Evolutionary conservation across 805 yeast species (phyloP).

Genomic region (Pichia phayaonensis): DNA sequence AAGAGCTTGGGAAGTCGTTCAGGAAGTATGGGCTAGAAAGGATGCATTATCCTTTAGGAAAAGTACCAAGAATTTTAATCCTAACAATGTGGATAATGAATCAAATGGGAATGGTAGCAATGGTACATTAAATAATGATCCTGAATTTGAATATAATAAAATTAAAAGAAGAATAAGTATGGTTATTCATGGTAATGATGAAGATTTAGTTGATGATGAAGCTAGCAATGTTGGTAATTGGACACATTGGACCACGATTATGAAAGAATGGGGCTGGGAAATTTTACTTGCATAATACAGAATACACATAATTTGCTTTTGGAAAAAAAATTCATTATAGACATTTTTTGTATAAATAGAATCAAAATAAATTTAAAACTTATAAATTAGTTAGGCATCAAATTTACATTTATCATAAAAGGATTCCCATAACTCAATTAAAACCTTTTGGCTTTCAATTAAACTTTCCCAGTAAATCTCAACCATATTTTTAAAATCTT

Average conservation of each 20-base stretch:
- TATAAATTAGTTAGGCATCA: constrained; percentile 9
- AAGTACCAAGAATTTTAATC: constrained; percentile 9
- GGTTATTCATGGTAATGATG: constrained; percentile 37
- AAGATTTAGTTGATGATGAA: constrained; percentile 25
- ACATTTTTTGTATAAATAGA: background rate
- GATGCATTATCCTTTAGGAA: constrained; percentile 32
- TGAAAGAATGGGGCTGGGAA: constrained; percentile 77
- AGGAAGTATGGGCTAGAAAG: constrained; percentile 64
- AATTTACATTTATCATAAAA: constrained; percentile 55
- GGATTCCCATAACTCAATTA: constrained; percentile 80
- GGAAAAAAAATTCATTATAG: no score
- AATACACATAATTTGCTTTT: no score
- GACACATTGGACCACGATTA: constrained; percentile 61
- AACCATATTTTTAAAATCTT: constrained; percentile 80
- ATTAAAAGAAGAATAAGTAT: constrained; percentile 21
- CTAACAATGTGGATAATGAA: background rate
- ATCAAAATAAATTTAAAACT: background rate
- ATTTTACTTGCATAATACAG: constrained; percentile 43
- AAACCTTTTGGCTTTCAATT: constrained; percentile 89
- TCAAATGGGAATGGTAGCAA: constrained; percentile 2
- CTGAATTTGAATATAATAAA: constrained; percentile 16
- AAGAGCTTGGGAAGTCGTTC: constrained; percentile 58
- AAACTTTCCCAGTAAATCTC: constrained; percentile 87
- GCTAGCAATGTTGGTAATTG: constrained; percentile 38
- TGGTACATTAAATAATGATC: constrained; percentile 3